These are phyloP conservation scores for Psilocybe tampanensis DNA, from an alignment of 768 basidiomycete genomes.

Conservation along the genomic window DNA sequence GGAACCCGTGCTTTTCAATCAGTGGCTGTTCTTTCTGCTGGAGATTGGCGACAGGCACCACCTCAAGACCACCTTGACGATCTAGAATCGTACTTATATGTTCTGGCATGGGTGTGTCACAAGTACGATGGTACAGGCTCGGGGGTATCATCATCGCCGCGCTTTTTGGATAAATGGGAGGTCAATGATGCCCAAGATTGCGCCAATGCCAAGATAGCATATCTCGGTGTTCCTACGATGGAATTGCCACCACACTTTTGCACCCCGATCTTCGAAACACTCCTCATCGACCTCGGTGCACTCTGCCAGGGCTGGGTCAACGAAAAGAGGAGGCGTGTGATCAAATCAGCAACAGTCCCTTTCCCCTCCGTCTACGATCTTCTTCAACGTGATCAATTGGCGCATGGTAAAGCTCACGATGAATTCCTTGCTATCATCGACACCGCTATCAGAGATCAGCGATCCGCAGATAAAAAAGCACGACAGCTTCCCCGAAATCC, in stretches of 20 bases:
- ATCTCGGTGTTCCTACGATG: not conserved
- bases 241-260: not conserved
- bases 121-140: not conserved
- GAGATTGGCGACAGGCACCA: not conserved
- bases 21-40: not conserved
- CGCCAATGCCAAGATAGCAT: not conserved
- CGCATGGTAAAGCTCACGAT: not conserved
- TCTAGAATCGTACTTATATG: slow-evolving; percentile 10
- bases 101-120: not conserved
- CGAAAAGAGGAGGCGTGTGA: not conserved
- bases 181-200: not conserved
- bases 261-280: not conserved
- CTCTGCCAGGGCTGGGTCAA: not conserved
- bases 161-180: not conserved
- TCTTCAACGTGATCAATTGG: too few relatives aligned
- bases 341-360: not conserved
- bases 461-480: not conserved
- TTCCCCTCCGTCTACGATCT: not conserved
- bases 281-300: not conserved
- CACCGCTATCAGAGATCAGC: not conserved
- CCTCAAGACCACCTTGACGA: slow-evolving; percentile 6
- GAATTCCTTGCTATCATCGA: not conserved
- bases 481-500: too few relatives aligned
- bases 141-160: not conserved
- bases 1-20: slow-evolving; percentile 9